Base-by-base conservation (phyloP, 2,329 filamentous ascomycete genomes). In the Aschersonia sp. region DNA sequence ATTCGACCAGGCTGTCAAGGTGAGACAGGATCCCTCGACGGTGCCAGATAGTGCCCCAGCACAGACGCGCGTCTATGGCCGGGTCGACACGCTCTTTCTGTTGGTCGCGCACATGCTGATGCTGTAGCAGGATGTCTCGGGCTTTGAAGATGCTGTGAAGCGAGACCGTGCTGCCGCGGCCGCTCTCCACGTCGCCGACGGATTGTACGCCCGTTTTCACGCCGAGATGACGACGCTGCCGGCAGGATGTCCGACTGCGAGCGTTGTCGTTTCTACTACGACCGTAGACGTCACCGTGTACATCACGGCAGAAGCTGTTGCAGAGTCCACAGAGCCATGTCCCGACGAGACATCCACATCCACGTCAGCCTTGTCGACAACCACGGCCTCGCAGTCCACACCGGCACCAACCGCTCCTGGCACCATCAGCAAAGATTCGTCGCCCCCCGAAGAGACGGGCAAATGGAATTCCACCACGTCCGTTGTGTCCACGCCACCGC, bases 241-340 rank as follows among this genome's bases (percentile, higher is more conserved):
- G 12, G 45, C 50, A 7, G 54, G 54, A 10, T 62, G 60, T 14
- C 55, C 57, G 30, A 53, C 53, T 2, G 47, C 47, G 5, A 57
- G 53, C 7, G 47, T 61, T 5, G 48, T 60, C 10, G 50, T 60
- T 45, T 59, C 58, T 10, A 64, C 59, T 2, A 57, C 53, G 32
- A 66, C 60, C 4, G 46, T 64, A 6, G 63, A 66, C 30, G 53
- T 60, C 6, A 61, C 58, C 6, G 54, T 61, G 33, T 60, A 56
- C 40, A 52, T 64, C 12, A 64, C 63, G 4, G 35, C 8, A 12
- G 35, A 8, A 9, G 56, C 58, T 32, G 55, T 57, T 2, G 51
- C 59, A 33, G 52, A 56, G 22, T 47, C 33, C 30, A 49, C 30
- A 11, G 45, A 46, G 39, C 45, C 45, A 12, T 33, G 45, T 29